Evolutionary conservation across 208 protist genomes (phyloP), one percentile per base, ranked within the genome.

Genomic region (Acanthamoeba lenticulata): DNA sequence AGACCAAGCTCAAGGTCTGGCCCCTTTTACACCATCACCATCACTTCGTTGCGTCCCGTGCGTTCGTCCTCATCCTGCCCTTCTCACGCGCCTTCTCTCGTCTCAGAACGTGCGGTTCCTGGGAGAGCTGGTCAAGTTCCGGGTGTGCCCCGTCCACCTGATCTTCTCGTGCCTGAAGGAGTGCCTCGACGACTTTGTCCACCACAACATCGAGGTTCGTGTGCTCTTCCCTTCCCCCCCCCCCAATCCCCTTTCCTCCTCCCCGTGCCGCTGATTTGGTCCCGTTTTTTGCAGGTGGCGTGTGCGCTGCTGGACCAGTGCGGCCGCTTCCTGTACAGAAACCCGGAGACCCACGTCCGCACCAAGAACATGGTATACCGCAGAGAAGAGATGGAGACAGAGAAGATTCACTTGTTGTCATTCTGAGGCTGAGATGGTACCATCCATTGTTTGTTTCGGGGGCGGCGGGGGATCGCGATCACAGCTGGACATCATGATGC

Each of bases 131-230:
- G 88, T 79, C 21, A 98, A 97, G 55, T 97, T 98, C 40, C 52
- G 79, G 4, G 49, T 98, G 21, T 42, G 90, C 6, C 92, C 94
- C 27, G 44, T 29, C 24, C 38, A 67, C 15, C 55, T 91, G 3
- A 94, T 95, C 42, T 95, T 98, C 49, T 17, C 90, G 21, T 97
- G 88, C 44, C 89, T 98, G 13, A 94, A 94, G 60, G 55, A 94
- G 29, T 97, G 95, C 83, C 94, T 98, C 19, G 94, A 98, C 90
- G 95, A 98, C 49, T 98, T 98, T 29, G 55, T 67, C 34, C 95
- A 97, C 67, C 96, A 97, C 44, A 98, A 98, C 60, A 96, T 98
- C 1, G 97, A 98, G 74, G 89, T 93, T 1, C 4, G 57, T n/a
- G n/a, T n/a, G n/a, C n/a, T n/a, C n/a, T n/a, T n/a, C 13, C 4